Base-by-base conservation (phyloP, 2,329 filamentous ascomycete species). In the Ceratocystis ficicola region DNA sequence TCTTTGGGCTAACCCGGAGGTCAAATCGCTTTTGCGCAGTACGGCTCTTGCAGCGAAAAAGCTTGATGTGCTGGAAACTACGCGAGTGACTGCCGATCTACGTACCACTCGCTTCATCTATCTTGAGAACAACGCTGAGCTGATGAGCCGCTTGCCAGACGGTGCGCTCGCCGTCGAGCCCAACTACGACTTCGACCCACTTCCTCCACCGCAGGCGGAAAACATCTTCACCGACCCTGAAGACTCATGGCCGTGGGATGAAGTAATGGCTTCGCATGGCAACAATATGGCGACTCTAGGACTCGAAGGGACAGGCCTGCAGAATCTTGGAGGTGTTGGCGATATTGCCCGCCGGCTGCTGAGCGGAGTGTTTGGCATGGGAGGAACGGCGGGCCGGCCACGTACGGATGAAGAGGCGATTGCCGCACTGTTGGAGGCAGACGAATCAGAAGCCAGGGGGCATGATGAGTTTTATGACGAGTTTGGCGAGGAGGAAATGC, bases 1-100 rank as follows among this genome's bases (percentile, higher is more conserved):
- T 70, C 77, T 95, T 2, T 96, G 92, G 92, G 91, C 91, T 72
- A 90, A 86, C 3, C 81, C 88, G 0, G 86, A 90, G 71, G 84
- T 83, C 15, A 85, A 81, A 2, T 77, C 79, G 3, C 76, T 96
- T 6, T 81, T 96, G 1, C 80, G 86, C 36, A 85, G 89, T 71
- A 83, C 87, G 17, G 86, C 86, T 3, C 74, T 81, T 63, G 71
- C 72, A 15, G 70, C 74, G 17, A 59, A 55, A 59, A 57, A 10
- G 15, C 22, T 32, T 17, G 48, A 57, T 28, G 28, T 28, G 28
- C 52, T 57, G 4, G 52, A 57, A 32, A 6, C 52, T 30, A 61
- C 64, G 0, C 66, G 72, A 68, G 80, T 76, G 68, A 77, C 73
- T 67, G 76, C 71, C 65, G 71, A 74, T 12, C 76, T 75, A 48